Base-by-base conservation (phyloP, 1,139 yeast genomes). In the Yamadazyma friedrichii region DNA sequence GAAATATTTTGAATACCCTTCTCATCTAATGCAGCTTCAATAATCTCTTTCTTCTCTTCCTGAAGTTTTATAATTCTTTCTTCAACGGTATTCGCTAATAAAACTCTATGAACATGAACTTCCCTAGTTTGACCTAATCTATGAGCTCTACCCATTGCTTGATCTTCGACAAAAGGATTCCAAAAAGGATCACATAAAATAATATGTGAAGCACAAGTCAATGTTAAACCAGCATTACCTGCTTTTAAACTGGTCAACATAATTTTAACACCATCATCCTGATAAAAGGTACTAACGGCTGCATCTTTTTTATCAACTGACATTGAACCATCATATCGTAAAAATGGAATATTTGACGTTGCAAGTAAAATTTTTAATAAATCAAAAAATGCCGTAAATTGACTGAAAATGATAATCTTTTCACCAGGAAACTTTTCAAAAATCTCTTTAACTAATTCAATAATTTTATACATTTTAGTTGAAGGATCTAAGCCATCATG, bases 161-260 rank as follows among this genome's bases (percentile, higher is more conserved):
- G 98, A 36, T 87, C 95, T 62, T 91, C 98, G 3, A 91, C 96
- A 61, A 76, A 91, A 1, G 97, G 98, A 56, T 91, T 91, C 98
- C 98, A 91, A 58, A 88, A 91, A 12, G 97, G 97, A 59, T 91
- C 98, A 71, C 88, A 76, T 10, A 91, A 76, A 39, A 91, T 79
- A 9, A 91, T 95, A 59, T 88, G 96, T 32, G 88, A 85, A 0
- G 98, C 98, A 65, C 95, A 87, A 0, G 97, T 91, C 49, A 91
- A 70, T 0, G 97, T 91, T 47, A 91, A 71, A 6, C 98, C 98
- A 11, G 89, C 93, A 58, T 88, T 89, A 52, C 98, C 98, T 1
- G 97, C 96, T 56, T 84, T 84, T 55, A 91, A 74, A 0, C 96
- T 87, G 20, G 88, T 73, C 38, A 91, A 67, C 56, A 91, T 62